phyloP scores from a whole-genome alignment of 768 basidiomycete genomes.

The Mrakia blollopis region DNA sequence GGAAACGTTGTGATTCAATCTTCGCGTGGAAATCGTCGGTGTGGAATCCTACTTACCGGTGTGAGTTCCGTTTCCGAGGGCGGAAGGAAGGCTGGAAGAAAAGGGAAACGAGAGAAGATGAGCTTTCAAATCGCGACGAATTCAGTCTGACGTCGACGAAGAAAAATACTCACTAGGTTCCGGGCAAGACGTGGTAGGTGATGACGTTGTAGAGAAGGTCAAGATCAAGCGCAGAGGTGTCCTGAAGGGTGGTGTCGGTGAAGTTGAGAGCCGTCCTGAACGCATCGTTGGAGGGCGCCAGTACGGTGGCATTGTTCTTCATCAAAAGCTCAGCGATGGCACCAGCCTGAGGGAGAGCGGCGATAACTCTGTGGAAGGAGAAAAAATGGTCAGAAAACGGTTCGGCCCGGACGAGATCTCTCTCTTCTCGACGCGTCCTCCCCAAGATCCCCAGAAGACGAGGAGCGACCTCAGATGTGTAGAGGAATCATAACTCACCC shows the following conservation, averaged over 20 bases:
- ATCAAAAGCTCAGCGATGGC: background rate
- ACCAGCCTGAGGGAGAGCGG: background rate
- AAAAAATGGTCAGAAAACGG: background rate
- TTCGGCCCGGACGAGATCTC: background rate
- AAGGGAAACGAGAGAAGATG: background rate
- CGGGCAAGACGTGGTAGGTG: slow-evolving; percentile 2
- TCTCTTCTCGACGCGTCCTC: too few species aligned
- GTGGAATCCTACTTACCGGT: background rate
- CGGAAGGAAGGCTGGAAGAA: background rate
- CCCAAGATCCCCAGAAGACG: background rate
- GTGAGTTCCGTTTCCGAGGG: background rate
- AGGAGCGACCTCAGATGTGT: background rate
- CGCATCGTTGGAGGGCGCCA: background rate
- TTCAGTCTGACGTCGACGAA: too few species aligned
- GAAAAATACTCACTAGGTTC: background rate
- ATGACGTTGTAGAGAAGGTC: slow-evolving; percentile 7
- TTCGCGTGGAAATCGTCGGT: too few species aligned
- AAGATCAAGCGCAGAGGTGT: background rate
- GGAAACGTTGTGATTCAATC: background rate
- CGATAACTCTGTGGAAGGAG: background rate
- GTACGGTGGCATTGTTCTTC: background rate
- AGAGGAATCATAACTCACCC: background rate
- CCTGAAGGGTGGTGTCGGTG: background rate
- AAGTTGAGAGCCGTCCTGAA: background rate
- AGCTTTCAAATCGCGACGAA: background rate